Conservation (phyloP, 2,329 filamentous ascomycete species). For the Cladosporium cucumerinum region DNA sequence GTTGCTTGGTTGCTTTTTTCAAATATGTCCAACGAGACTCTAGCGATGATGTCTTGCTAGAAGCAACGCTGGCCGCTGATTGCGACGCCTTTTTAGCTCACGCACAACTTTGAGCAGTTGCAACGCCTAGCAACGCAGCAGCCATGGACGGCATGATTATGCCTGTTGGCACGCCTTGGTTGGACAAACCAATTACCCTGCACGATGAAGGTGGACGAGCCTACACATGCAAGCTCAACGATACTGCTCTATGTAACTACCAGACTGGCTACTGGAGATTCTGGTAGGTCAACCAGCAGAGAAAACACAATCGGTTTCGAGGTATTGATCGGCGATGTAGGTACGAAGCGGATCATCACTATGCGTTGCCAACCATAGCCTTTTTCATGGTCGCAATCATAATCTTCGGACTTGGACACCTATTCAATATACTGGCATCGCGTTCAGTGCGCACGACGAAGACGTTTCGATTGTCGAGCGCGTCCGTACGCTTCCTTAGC, state of each 20-base stretch:
- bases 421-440: slow-evolving; percentile 8
- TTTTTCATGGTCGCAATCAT: slow-evolving; percentile 51
- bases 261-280: slow-evolving; percentile 48
- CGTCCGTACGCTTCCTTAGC: slow-evolving; percentile 39
- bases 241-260: slow-evolving; percentile 46
- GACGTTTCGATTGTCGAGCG: slow-evolving; percentile 34
- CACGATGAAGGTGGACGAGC: slow-evolving; percentile 35
- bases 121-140: neutral
- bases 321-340: slow-evolving; percentile 30
- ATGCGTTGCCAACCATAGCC: slow-evolving; percentile 51
- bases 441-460: slow-evolving; percentile 23
- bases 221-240: slow-evolving; percentile 32
- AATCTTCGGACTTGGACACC: slow-evolving; percentile 36
- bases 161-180: slow-evolving; percentile 33
- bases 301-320: neutral
- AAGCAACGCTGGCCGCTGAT: neutral
- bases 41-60: neutral
- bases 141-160: slow-evolving; percentile 12
- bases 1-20: neutral
- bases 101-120: neutral
- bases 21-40: neutral
- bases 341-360: slow-evolving; percentile 55
- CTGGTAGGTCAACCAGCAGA: slow-evolving; percentile 38
- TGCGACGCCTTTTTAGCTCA: neutral
- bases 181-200: slow-evolving; percentile 41